phyloP scores from a whole-genome alignment of 1,139 yeast species.

The Scheffersomyces parashehatae region DNA sequence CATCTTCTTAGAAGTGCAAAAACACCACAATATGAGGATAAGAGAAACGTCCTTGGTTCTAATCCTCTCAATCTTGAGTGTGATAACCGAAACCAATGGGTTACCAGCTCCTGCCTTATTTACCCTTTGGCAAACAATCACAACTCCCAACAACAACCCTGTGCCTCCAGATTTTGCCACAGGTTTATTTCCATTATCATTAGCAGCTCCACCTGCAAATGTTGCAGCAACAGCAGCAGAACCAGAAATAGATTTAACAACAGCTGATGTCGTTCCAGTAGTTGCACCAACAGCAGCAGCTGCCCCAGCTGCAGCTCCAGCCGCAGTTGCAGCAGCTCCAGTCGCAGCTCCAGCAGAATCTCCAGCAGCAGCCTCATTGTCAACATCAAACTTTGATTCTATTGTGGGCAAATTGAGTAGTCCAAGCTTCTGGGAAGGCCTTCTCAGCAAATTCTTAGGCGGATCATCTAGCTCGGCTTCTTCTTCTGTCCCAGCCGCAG shows the following conservation, averaged over 20 bases:
- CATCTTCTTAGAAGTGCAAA: no score
- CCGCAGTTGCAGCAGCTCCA: slow-evolving; percentile 1
- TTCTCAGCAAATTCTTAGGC: background rate
- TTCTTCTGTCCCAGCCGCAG: slow-evolving; percentile 2
- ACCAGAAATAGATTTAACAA: background rate
- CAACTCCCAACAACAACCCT: slow-evolving; percentile 4
- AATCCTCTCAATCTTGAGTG: no score
- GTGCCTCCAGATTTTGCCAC: no score
- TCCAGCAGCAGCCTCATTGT: slow-evolving; percentile 1
- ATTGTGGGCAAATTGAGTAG: background rate
- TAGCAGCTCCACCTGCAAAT: slow-evolving; percentile 7
- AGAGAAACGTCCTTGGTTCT: no score
- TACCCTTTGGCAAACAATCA: slow-evolving; percentile 28
- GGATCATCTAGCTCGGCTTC: slow-evolving; percentile 2
- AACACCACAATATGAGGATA: no score
- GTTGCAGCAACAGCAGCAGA: no score
- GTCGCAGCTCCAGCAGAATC: slow-evolving; percentile 2
- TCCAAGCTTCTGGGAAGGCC: background rate
- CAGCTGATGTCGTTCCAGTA: slow-evolving; percentile 8
- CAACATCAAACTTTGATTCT: background rate
- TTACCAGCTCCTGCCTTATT: slow-evolving; percentile 29
- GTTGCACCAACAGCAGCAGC: slow-evolving; percentile 3
- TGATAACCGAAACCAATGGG: no score
- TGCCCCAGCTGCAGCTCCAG: slow-evolving; percentile 1
- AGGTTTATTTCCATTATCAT: slow-evolving; percentile 4